These are phyloP conservation scores for Penicillium cataractarum DNA, from an alignment of 495 filamentous ascomycete species.

Conservation along the genomic window DNA sequence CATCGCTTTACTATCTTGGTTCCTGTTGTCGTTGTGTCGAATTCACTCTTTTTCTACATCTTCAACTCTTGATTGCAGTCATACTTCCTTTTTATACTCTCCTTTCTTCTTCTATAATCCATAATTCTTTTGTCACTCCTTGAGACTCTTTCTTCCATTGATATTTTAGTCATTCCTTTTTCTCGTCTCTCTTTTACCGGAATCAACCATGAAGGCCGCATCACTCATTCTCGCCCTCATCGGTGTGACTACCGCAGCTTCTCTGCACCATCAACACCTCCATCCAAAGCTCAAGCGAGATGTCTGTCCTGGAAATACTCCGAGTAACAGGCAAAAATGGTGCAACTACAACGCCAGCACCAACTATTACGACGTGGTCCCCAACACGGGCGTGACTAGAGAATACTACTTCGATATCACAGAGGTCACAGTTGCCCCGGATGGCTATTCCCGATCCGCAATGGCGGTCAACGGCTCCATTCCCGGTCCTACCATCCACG, in stretches of 20 bases:
- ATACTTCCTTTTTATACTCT: neutral
- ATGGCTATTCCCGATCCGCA: constrained; percentile 59
- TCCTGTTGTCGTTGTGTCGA: neutral
- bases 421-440: constrained; percentile 67
- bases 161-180: neutral
- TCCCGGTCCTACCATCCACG: constrained; percentile 61
- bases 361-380: constrained; percentile 52
- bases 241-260: constrained; percentile 3
- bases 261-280: constrained; percentile 24
- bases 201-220: constrained; percentile 1
- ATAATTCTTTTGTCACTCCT: neutral
- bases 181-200: neutral
- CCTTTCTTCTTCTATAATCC: neutral
- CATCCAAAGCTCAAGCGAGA: no score
- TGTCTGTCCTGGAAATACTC: neutral
- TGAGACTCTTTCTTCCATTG: neutral
- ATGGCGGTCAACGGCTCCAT: constrained; percentile 51
- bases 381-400: constrained; percentile 36
- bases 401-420: constrained; percentile 38
- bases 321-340: constrained; percentile 45
- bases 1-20: neutral
- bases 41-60: neutral
- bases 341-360: constrained; percentile 56
- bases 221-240: neutral
- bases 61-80: neutral